Evolutionary conservation across 108 stramenopile genomes (phyloP), one percentile per base, ranked within the genome.

Genomic region (Fragilariopsis cylindrus): DNA sequence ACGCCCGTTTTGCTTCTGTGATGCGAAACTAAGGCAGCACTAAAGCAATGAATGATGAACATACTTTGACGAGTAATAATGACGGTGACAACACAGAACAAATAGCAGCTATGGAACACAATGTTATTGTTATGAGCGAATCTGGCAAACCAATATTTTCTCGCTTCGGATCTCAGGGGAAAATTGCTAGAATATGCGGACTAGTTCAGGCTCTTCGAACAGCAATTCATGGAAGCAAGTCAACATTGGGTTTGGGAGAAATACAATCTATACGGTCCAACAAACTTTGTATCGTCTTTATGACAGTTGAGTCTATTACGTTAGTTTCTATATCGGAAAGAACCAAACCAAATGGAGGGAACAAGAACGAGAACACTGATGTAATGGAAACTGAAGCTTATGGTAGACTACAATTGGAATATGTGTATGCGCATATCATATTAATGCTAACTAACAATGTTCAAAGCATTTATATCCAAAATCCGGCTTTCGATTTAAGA

Each of bases 111-210:
- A 63, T 63, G 62, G 16, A 45, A n/a, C 19, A 42, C 72, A 93
- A 93, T 75, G 76, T 90, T 16, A 70, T 93, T 55, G 78, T 93
- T 60, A 80, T 91, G 83, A 91, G 81, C 60, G 84, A 82, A 15
- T 87, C 89, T 5, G 92, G 92, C 18, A 93, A 93, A 57, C 90
- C 90, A 40, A 83, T 93, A 9, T 93, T 90, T 58, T 81, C 83
- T 1, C 79, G 86, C 5, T 79, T 86, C 72, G 87, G 81, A 15
- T 58, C 78, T 7, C 90, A 88, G 63, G 80, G 82, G 16, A 81
- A 88, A n/a, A 76, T 88, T 76, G 75, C 82, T n/a, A 78, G 82
- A 64, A 74, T 82, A 1, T 90, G 88, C 52, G 87, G 85, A 4
- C 60, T 93, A 5, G 19, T 93, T 15, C 88, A 89, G 72, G 90